Conservation (phyloP, 2,329 filamentous ascomycete species). For the Claviceps sp. region DNA sequence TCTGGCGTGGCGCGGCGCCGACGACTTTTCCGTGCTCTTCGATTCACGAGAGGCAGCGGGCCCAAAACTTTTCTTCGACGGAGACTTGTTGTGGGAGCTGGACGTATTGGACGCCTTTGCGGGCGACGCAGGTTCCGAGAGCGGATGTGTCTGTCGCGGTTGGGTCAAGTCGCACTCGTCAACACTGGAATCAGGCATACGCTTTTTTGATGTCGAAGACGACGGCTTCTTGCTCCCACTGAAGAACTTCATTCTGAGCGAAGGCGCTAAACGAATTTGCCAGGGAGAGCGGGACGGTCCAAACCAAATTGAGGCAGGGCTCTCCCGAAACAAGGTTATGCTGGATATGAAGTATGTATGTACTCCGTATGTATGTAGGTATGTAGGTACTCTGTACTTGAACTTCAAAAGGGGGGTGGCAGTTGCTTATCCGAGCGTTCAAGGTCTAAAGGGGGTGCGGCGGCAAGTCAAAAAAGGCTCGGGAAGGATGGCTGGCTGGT, state of each 20-base stretch:
- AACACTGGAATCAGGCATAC: constrained; percentile 19
- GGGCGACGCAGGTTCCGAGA: constrained; percentile 23
- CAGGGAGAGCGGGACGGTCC: constrained; percentile 7
- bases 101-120: constrained; percentile 25
- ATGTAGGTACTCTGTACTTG: constrained; percentile 10
- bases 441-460: constrained; percentile 8
- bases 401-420: constrained; percentile 8
- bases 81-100: constrained; percentile 17
- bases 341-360: constrained; percentile 14
- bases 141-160: constrained; percentile 16
- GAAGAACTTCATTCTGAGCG: constrained; percentile 36
- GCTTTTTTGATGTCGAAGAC: constrained; percentile 24
- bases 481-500: constrained; percentile 1
- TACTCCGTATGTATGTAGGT: too few relatives aligned
- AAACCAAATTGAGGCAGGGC: constrained; percentile 12
- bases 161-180: constrained; percentile 23
- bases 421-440: constrained; percentile 17
- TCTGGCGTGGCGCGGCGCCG: constrained; percentile 23
- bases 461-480: background rate
- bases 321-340: constrained; percentile 28
- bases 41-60: constrained; percentile 18
- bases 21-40: constrained; percentile 8
- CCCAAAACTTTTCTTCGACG: constrained; percentile 17
- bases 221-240: constrained; percentile 27
- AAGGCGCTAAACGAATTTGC: constrained; percentile 1